These are phyloP conservation scores for Pugionium cornutum DNA, from an alignment of 345 rosid genomes.

Conservation along the genomic window DNA sequence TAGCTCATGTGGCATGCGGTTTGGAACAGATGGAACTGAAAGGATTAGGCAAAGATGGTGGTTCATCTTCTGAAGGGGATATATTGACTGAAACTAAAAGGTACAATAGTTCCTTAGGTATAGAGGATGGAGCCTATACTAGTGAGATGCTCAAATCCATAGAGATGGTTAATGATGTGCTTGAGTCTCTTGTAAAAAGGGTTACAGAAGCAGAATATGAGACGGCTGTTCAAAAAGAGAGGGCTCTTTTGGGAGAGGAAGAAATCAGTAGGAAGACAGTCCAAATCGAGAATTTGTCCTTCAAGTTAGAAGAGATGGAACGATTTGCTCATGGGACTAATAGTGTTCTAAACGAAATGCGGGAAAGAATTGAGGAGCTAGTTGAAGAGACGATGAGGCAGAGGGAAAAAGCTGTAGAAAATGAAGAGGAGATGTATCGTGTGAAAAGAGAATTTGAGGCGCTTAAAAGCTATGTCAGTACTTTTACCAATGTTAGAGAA, in stretches of 20 bases:
- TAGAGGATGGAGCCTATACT: slow-evolving; percentile 59
- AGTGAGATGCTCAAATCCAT: slow-evolving; percentile 74
- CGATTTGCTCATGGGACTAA: slow-evolving; percentile 72
- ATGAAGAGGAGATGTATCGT: slow-evolving; percentile 86
- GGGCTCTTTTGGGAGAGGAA: slow-evolving; percentile 67
- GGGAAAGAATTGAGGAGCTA: slow-evolving; percentile 80
- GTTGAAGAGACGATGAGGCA: slow-evolving; percentile 93
- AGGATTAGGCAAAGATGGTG: slow-evolving; percentile 57
- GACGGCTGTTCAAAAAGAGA: slow-evolving; percentile 77
- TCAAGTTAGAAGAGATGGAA: slow-evolving; percentile 86
- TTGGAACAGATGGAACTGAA: slow-evolving; percentile 49
- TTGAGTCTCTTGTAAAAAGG: slow-evolving; percentile 83
- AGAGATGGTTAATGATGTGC: slow-evolving; percentile 68
- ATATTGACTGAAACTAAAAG: slow-evolving; percentile 20
- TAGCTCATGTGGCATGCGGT: slow-evolving; percentile 61
- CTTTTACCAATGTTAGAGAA: slow-evolving; percentile 87
- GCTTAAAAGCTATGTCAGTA: slow-evolving; percentile 77
- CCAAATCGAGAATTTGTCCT: slow-evolving; percentile 75
- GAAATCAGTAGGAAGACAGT: slow-evolving; percentile 67
- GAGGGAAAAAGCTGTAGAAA: slow-evolving; percentile 77
- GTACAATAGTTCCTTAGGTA: slow-evolving; percentile 45
- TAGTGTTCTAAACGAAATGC: slow-evolving; percentile 66
- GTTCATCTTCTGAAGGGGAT: slow-evolving; percentile 56
- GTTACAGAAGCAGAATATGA: slow-evolving; percentile 83
- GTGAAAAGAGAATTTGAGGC: slow-evolving; percentile 91